Base-by-base conservation (phyloP, 371 early-diverging fungal genomes). In the Circinella minor region DNA sequence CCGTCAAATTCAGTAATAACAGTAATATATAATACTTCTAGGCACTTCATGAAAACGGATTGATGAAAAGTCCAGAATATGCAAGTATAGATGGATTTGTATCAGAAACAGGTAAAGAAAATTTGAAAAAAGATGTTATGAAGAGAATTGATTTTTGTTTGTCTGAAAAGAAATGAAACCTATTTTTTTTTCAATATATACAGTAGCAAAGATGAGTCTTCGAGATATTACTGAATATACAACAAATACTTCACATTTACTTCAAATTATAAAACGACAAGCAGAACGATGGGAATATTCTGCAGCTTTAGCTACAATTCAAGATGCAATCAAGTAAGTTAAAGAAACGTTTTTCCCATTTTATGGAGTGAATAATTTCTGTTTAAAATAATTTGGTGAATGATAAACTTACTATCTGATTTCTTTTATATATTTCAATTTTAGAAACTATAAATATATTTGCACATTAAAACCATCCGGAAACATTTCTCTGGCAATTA, bases 401-500 rank as follows among this genome's bases (percentile, higher is more conserved):
- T 27, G 27, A 27, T 27, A 27, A 27, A 27, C 27, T 27, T 27
- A 27, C 27, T 27, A 27, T 27, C 27, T 27, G 27, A 27, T 27
- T 27, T 1, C 27, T 27, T 27, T 27, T 27, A 1, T 27, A 27
- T 27, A 27, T 27, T 27, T 27, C 2, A 2, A 27, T 54, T 15
- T 27, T 27, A 57, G 57, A 34, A 57, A 57, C 36, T 57, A 57
- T 34, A 57, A 57, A 34, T 57, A 57, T 27, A 57, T 57, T 13
- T 27, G 57, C 27, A 57, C 57, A 18, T 34, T 57, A 57, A 11
- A 71, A 8, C 70, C 80, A 36, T 71, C 77, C 0, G 80, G 85
- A 18, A 83, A 80, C 63, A 81, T 86, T 0, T 81, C 83, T 59
- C 71, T 86, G 61, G 84, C 81, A 1, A 77, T 79, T n/a, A 74